Base-by-base conservation (phyloP, 805 yeast genomes). In the Schwanniomyces vanrijiae region DNA sequence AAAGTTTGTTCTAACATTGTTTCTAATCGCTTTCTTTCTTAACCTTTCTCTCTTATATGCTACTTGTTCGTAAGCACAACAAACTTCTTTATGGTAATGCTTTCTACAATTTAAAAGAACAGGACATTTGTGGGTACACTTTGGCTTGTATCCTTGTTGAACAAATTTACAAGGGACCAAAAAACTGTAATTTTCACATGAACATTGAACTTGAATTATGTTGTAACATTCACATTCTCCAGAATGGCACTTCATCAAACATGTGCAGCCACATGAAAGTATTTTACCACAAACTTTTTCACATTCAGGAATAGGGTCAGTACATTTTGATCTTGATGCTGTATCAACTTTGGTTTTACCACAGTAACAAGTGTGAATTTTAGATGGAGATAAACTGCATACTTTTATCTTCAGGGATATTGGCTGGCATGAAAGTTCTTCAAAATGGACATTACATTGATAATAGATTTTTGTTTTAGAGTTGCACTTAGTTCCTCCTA, bases 281-380 rank as follows among this genome's bases (percentile, higher is more conserved):
- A 47, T 44, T 61, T 86, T 87, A 4, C 76, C 84, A 65, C 97
- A 90, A 0, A 66, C 65, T 3, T 73, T 58, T 5, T 75, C 82
- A 68, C 97, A 90, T 8, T 84, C 81, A 3, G 96, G 94, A 31
- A 90, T 75, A 1, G 90, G 86, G 52, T 89, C 96, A 1, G 86
- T 73, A 65, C 97, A 90, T 25, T 73, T 66, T 0, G 54, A 55
- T 52, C 97, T 76, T 10, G 66, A 62, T 11, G 77, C 48, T 0
- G 70, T 71, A 1, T 59, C 59, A 8, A 84, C 70, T 4, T 59
- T 54, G 2, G 82, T 76, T 57, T 85, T 83, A 1, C 96, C 96
- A 72, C 97, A 90, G 31, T 85, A 86, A 66, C 97, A 90, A 1
- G 80, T 77, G 22, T 71, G 78, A n/a, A 84, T 63, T 1, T 67